Percentiles rank a stretch among this genome's conserved stretches.
These are phyloP conservation scores for Geranium rotundifolium DNA, from an alignment of 345 rosid genomes.

Conservation along the genomic window DNA sequence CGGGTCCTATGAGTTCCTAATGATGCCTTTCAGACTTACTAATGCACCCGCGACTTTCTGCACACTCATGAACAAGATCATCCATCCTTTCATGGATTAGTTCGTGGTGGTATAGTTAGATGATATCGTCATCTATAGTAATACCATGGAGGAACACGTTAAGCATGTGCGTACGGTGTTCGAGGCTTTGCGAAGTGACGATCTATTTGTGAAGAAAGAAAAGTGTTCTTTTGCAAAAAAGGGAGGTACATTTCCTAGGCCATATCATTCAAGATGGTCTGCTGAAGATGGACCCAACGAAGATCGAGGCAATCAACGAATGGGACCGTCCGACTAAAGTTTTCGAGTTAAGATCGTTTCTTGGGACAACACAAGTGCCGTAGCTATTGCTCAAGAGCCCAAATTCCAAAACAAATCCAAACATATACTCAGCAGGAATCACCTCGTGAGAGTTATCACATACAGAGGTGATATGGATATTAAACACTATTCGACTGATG, in stretches of 20 bases:
- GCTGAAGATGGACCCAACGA: too few relatives aligned
- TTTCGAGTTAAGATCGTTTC: neutral
- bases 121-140: neutral
- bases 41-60: conserved; percentile 2
- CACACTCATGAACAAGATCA: neutral
- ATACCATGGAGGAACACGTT: neutral
- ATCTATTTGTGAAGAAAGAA: neutral
- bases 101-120: neutral
- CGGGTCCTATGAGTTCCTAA: neutral
- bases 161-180: neutral
- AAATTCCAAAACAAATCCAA: too few relatives aligned
- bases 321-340: neutral
- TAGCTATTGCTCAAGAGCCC: too few relatives aligned
- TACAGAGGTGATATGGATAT: too few relatives aligned
- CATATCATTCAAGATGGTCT: neutral
- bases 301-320: neutral
- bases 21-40: neutral
- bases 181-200: neutral
- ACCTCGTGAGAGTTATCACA: too few relatives aligned
- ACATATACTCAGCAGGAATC: too few relatives aligned
- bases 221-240: neutral
- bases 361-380: too few relatives aligned
- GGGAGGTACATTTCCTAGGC: neutral
- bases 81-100: neutral
- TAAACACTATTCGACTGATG: too few relatives aligned